Conservation (phyloP, 176 grass and related monocot species). For the Bonia amplexicaulis region DNA sequence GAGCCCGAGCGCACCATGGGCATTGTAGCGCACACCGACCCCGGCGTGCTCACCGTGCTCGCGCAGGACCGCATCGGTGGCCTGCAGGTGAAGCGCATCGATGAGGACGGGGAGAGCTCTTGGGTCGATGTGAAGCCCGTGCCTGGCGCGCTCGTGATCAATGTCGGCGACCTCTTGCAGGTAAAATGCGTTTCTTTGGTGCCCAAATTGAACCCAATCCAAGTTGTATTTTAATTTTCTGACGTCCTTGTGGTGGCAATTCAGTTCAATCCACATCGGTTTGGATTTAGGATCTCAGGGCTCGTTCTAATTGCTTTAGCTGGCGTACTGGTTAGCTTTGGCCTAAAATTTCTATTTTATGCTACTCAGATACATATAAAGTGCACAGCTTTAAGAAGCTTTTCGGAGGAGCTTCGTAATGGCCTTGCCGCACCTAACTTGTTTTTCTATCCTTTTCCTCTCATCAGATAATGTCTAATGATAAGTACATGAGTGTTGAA, state of each 20-base stretch:
- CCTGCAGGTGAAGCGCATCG: constrained; percentile 69
- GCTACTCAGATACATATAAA: too few species aligned
- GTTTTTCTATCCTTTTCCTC: neutral
- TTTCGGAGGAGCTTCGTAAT: neutral
- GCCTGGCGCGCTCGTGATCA: constrained; percentile 69
- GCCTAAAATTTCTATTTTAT: too few species aligned
- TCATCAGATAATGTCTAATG: constrained; percentile 72
- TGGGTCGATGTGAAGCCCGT: constrained; percentile 75
- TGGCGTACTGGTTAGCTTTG: too few species aligned
- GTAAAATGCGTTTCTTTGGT: constrained; percentile 8
- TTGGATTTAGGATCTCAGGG: neutral
- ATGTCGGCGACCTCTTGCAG: constrained; percentile 86
- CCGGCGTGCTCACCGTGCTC: constrained; percentile 62
- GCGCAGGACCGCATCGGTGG: constrained; percentile 65
- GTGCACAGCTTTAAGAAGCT: neutral
- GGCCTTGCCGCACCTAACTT: neutral
- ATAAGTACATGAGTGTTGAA: constrained; percentile 70
- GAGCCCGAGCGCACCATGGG: constrained; percentile 84
- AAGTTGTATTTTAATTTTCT: neutral
- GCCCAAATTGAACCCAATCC: neutral
- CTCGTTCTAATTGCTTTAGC: neutral
- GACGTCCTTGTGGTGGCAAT: neutral
- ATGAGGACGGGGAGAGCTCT: constrained; percentile 26
- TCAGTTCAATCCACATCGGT: neutral
- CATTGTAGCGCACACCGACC: constrained; percentile 63